Percentiles rank a stretch among this genome's conserved stretches.
Evolutionary conservation across 768 basidiomycete genomes (phyloP).

Genomic region (Tulasnella sp.): DNA sequence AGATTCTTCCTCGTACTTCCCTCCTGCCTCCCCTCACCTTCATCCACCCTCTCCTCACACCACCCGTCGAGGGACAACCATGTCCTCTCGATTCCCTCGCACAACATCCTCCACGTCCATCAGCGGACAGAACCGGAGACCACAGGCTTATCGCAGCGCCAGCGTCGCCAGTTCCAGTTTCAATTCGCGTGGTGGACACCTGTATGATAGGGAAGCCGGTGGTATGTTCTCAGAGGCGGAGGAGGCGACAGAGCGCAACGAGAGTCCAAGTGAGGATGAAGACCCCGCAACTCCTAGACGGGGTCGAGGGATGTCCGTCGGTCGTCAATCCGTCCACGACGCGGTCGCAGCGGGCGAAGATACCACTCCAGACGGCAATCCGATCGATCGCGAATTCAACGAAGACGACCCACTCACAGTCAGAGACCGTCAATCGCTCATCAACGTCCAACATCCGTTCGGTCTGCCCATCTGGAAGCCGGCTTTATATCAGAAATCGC

Average conservation of each 20-base stretch:
- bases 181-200: not conserved
- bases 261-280: conserved; percentile 8
- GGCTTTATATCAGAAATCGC: conserved; percentile 93
- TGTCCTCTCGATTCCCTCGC: conserved; percentile 5
- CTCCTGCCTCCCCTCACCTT: not conserved
- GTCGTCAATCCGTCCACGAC: conserved; percentile 1
- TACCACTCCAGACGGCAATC: not conserved
- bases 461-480: conserved; percentile 99
- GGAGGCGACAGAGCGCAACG: conserved; percentile 1
- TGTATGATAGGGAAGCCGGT: not conserved
- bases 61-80: not conserved
- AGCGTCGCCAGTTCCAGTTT: conserved; percentile 12
- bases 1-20: conserved; percentile 9
- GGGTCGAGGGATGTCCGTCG: not conserved
- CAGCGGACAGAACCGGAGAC: not conserved
- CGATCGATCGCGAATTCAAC: conserved; percentile 16
- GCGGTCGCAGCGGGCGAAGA: conserved; percentile 4
- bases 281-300: conserved; percentile 13
- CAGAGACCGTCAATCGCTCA: conserved; percentile 92
- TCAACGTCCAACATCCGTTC: conserved; percentile 98
- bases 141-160: conserved; percentile 1
- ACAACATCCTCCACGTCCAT: not conserved
- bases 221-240: conserved; percentile 14
- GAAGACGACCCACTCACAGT: conserved; percentile 87
- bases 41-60: conserved; percentile 1